Base-by-base conservation (phyloP, 2,329 filamentous ascomycete species). In the Myotisia sp. region DNA sequence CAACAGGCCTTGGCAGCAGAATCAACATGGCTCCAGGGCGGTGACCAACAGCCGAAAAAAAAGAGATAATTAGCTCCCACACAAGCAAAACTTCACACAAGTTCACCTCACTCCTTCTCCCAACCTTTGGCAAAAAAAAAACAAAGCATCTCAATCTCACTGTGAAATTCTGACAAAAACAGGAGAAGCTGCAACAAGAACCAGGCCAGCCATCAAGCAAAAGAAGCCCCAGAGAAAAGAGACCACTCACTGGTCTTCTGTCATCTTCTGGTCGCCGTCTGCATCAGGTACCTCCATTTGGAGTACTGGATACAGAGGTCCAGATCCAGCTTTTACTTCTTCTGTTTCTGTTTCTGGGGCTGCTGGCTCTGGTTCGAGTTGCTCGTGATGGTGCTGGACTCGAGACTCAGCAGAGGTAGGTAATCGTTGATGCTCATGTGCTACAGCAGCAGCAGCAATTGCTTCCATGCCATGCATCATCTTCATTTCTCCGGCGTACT, bases 191-290 rank as follows among this genome's bases (percentile, higher is more conserved):
- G 28, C 10, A 18, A n/a, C n/a, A 29, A 29, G 28, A 18, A 18
- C 28, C 10, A n/a, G 16, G 28, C 28, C n/a, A n/a, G n/a, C n/a
- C n/a, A n/a, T n/a, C n/a, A n/a, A n/a, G n/a, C 36, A 37, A 35
- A 29, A 18, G 13, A 29, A 7, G 14, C 7, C 8, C 7, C 7
- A 9, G n/a, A 23, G 7, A 8, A 6, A 19, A 16, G 9, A 21
- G 26, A 7, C 34, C 43, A 50, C 29, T 43, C 45, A 43, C 44
- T 49, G 52, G 57, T 57, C 37, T 56, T 55, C 18, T 52, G 38
- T 57, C 54, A 4, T 48, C 52, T 36, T 57, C 54, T 20, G 51
- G 37, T 57, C 54, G 4, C 49, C 52, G 24, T 52, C 52, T 22
- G 54, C 53, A 32, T 55, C 29, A 14, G 47, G 33, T 12, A 38